Base-by-base conservation (phyloP, 2,329 filamentous ascomycete species). In the Ceratocystis cubensis region DNA sequence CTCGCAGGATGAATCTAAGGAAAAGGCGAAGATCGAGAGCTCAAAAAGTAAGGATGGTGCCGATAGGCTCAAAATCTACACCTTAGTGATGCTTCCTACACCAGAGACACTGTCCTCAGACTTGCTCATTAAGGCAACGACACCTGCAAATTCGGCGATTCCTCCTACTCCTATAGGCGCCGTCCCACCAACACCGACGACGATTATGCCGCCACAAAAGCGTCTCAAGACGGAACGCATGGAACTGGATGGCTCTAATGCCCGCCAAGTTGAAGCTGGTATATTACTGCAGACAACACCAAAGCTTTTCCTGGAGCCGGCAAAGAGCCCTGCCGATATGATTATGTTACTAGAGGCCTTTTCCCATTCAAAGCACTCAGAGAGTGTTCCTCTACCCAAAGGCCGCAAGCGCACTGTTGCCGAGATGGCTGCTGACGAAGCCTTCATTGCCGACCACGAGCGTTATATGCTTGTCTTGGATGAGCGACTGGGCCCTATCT, bases 341-440 rank as follows among this genome's bases (percentile, higher is more conserved):
- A 86, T 91, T 61, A 80, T 81, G 10, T 80, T 95, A 2, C 80
- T 97, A 2, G 85, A 90, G 37, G 79, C 82, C 20, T 79, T 93
- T 71, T 81, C 84, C 22, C 89, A 95, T 74, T 88, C 91, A 5
- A 84, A 91, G 66, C 89, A 96, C 74, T 83, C 84, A 37, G 84
- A 88, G 63, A 80, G 84, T 56, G 87, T 91, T 8, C 93, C 94
- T 0, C 83, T 88, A 68, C 91, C 91, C 2, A 96, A 96, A 80
- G 87, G 87, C 6, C 82, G 94, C 67, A 97, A 99, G 80, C 86
- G 93, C 69, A 99, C 94, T 0, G 87, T 95, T 20, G 94, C 94
- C 7, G 93, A 99, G 74, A 85, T 97, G 78, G 94, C 91, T 7
- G 93, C 93, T 6, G 94, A 99, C 73, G 92, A 99, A 76, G 93